A percentile compares a stretch with the other conserved stretches of the same genome.
These are phyloP conservation scores for Tricholoma furcatifolium DNA, from an alignment of 768 basidiomycete genomes.

Conservation along the genomic window DNA sequence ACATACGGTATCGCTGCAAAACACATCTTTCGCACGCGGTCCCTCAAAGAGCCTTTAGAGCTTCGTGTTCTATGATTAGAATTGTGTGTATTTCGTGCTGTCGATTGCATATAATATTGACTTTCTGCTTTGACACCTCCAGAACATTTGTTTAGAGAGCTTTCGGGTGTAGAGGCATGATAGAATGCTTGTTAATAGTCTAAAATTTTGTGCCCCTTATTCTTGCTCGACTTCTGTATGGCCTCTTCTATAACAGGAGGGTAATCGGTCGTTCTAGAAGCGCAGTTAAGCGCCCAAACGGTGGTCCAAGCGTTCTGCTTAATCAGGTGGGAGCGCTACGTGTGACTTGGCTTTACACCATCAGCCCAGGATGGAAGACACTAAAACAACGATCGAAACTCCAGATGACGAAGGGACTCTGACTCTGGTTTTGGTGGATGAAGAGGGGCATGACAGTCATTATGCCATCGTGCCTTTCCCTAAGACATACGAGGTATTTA, in stretches of 20 bases:
- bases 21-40: too few species aligned
- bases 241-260: too few species aligned
- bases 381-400: not conserved
- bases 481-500: slow-evolving; percentile 8
- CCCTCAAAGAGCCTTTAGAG: too few species aligned
- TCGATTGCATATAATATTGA: slow-evolving; percentile 11
- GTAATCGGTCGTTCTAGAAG: too few species aligned
- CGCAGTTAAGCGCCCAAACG: too few species aligned
- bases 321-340: too few species aligned
- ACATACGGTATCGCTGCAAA: not conserved
- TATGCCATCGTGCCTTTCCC: slow-evolving; percentile 16
- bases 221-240: too few species aligned
- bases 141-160: slow-evolving; percentile 3
- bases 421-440: slow-evolving; percentile 6
- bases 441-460: not conserved
- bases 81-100: slow-evolving; percentile 15
- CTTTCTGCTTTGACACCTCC: not conserved
- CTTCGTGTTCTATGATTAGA: slow-evolving; percentile 7
- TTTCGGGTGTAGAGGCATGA: not conserved
- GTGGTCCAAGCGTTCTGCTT: too few species aligned
- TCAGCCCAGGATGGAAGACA: not conserved
- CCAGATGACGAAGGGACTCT: not conserved
- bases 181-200: not conserved
- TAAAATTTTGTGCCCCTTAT: not conserved
- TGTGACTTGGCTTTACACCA: not conserved